Evolutionary conservation across 2,329 filamentous ascomycete species (phyloP).

Genomic region (Apiospora koreana): DNA sequence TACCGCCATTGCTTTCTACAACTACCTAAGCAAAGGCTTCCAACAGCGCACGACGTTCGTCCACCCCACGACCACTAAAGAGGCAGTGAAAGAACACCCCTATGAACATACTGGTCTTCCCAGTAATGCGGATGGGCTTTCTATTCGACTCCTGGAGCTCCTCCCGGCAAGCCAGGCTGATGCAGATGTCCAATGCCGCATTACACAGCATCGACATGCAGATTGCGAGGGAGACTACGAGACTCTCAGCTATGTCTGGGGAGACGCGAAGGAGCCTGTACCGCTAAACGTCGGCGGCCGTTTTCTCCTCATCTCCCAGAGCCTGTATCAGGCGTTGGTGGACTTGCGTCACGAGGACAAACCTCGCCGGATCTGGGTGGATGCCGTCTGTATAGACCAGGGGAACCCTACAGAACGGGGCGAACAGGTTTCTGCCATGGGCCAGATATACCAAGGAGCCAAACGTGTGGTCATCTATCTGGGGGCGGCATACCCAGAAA

Average conservation of each 20-base stretch:
- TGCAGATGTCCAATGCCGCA: neutral
- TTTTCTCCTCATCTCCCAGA: neutral
- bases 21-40: neutral
- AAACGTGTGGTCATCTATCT: conserved; percentile 13
- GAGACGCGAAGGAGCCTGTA: neutral
- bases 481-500: neutral
- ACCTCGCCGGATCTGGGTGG: conserved; percentile 14
- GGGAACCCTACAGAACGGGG: neutral
- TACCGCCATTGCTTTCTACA: neutral
- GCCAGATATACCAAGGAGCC: conserved; percentile 14
- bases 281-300: neutral
- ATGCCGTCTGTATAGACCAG: conserved; percentile 21
- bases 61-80: too few relatives aligned
- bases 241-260: conserved; percentile 10
- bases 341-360: neutral
- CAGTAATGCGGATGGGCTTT: neutral
- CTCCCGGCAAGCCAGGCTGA: neutral
- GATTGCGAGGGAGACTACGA: neutral
- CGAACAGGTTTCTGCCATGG: conserved; percentile 16
- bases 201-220: neutral
- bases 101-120: neutral
- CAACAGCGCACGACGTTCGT: neutral
- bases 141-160: neutral
- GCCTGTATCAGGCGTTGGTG: neutral
- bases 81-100: neutral